Evolutionary conservation across 257 asterid genomes (phyloP).

Genomic region (Capsicum chinense): DNA sequence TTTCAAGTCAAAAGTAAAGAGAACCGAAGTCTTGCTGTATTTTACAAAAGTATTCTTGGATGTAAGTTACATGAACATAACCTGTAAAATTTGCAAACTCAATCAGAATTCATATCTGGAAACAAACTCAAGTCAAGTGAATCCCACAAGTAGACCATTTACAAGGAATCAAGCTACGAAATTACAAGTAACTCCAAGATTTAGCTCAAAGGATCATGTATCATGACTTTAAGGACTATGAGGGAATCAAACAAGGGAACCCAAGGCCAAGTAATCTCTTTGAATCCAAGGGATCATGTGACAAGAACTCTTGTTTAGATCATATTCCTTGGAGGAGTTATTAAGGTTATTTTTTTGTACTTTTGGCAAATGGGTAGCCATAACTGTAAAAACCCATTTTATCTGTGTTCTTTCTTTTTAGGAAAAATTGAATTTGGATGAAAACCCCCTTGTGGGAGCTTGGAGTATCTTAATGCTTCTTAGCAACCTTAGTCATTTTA

Average conservation of each 20-base stretch:
- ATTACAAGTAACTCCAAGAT: background rate
- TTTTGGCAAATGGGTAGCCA: background rate
- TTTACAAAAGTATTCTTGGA: background rate
- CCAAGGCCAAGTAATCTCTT: background rate
- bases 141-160: background rate
- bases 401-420: background rate
- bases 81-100: background rate
- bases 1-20: background rate
- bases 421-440: background rate
- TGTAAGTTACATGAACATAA: background rate
- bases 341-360: background rate
- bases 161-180: background rate
- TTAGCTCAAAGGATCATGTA: conserved; percentile 20
- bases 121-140: conserved; percentile 14
- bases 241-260: background rate
- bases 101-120: background rate
- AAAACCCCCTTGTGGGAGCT: background rate
- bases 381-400: background rate
- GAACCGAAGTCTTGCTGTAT: background rate
- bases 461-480: background rate
- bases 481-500: background rate
- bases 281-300: background rate
- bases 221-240: background rate
- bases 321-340: background rate
- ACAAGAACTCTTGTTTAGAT: conserved; percentile 12